Evolutionary conservation across 2,329 filamentous ascomycete genomes (phyloP), one percentile per base, ranked within the genome.

Genomic region (Dothistroma septosporum): DNA sequence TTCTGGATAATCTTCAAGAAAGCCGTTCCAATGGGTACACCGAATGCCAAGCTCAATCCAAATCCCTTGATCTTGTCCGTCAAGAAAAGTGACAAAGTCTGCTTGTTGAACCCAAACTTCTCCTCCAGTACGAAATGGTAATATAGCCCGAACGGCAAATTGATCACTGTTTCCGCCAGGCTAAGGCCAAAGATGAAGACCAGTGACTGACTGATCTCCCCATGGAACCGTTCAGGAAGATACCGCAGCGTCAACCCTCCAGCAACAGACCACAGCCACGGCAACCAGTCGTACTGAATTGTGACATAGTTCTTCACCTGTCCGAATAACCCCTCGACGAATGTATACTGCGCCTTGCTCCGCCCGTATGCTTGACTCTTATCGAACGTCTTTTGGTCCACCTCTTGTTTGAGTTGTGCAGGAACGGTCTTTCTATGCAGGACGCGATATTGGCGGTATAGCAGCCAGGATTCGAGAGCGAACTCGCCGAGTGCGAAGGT

Each of bases 101-200:
- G 92, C 81, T 99, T 99, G 79, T 99, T 99, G 85, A 99, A 99
- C 54, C 94, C 94, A 70, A 96, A 99, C 74, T 91, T 90, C 78
- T 97, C 92, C 77, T 99, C 94, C 59, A 99, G 82, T 53, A 97
- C 90, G 73, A 99, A 99, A 12, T 91, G 94, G 78, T 92, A 87
- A 81, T 97, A 99, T 76, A 97, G 87, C 58, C 87, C 89, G 62
- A 87, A 84, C 2, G 94, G 94, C 57, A 97, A 79, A 60, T 87
- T 89, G 65, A 96, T 78, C 58, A 90, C 67, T 71, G 93, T 91
- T 69, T 92, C 89, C 70, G 95, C 84, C 70, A 96, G 76, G 69
- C 91, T 88, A 76, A 96, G 96, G 60, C 85, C 82, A 72, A 97
- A 88, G 76, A 97, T 85, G 79, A 97, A 99, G 73, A 96, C 81